Base-by-base conservation (phyloP, 2,329 filamentous ascomycete species). In the Thermoascus crustaceus region DNA sequence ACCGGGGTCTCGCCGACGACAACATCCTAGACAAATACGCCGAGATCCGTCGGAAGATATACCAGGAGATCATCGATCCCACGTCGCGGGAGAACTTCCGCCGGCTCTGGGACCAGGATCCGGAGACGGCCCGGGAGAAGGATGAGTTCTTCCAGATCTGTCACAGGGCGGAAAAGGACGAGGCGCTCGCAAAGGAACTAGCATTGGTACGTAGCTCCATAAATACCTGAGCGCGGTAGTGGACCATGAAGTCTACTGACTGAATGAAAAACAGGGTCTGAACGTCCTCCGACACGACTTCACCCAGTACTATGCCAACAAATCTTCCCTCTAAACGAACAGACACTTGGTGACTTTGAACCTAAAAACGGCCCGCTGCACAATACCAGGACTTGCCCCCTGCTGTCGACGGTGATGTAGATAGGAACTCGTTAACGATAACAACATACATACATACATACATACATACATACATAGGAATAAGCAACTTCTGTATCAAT, bases 1-100 rank as follows among this genome's bases (percentile, higher is more conserved):
- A 66, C 38, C 50, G 57, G 4, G 60, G 55, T 2, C 39, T 54
- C 4, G 58, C 60, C 2, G 58, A 63, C 39, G 57, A 63, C 4
- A 44, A 36, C 4, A 69, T 69, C 25, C 52, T 69, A 5, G 61
- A 68, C 45, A 60, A 54, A 27, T 69, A 69, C 40, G 54, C 54
- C 19, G 56, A 63, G 20, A 47, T 64, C 2, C 55, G 66, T 1
- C 50, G 57, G 10, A 46, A 57, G 29, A 67, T 61, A 31, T 70
- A 54, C 45, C 41, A 49, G 3, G 51, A 57, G 3, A 48, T 61
- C 6, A 59, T 65, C 20, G 53, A 67, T 40, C 60, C 61, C 1
- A 49, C 60, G 20, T 65, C 62, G 4, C 55, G 63, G 21, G 60
- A 58, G 20, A 71, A 71, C 38, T 55, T 66, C 32, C 46, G 48